These are phyloP conservation scores for Ganoderma lucidum DNA, from an alignment of 1,284 basidiomycete genomes.

Conservation along the genomic window DNA sequence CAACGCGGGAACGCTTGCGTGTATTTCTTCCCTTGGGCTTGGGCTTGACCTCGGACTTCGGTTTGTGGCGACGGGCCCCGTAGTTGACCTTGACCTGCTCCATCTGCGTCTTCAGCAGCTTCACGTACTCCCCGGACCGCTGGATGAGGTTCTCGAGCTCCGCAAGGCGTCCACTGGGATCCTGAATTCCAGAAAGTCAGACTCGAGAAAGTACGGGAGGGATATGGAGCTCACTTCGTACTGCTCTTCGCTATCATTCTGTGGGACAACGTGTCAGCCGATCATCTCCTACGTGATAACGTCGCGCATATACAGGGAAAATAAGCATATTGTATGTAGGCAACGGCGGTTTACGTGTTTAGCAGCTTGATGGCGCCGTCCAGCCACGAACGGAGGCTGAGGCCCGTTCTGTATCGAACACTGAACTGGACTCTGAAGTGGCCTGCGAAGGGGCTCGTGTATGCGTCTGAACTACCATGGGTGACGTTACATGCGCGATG, in stretches of 20 bases:
- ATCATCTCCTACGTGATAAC: no score
- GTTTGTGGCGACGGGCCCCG: constrained; percentile 8
- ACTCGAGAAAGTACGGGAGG: background rate
- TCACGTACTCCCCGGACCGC: constrained; percentile 68
- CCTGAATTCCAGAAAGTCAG: constrained; percentile 13
- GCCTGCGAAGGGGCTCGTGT: no score
- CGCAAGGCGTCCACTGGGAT: constrained; percentile 27
- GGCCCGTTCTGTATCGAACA: no score
- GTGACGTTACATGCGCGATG: no score
- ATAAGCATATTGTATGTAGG: background rate
- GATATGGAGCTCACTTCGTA: background rate
- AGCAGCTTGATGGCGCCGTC: no score
- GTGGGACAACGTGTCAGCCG: background rate
- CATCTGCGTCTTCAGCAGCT: constrained; percentile 69
- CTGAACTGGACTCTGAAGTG: no score
- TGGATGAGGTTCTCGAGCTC: constrained; percentile 67
- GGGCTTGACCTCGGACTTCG: constrained; percentile 10
- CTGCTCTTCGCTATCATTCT: constrained; percentile 7
- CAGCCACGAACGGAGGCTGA: no score
- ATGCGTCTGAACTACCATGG: no score
- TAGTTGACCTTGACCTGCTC: constrained; percentile 49
- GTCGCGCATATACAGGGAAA: no score
- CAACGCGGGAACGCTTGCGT: constrained; percentile 27
- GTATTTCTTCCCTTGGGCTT: constrained; percentile 30
- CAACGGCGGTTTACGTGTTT: no score